A percentile compares a stretch with the other conserved stretches of the same genome.
Conservation (phyloP, 768 basidiomycete species). For the Chalciporus pseudorubinellus region DNA sequence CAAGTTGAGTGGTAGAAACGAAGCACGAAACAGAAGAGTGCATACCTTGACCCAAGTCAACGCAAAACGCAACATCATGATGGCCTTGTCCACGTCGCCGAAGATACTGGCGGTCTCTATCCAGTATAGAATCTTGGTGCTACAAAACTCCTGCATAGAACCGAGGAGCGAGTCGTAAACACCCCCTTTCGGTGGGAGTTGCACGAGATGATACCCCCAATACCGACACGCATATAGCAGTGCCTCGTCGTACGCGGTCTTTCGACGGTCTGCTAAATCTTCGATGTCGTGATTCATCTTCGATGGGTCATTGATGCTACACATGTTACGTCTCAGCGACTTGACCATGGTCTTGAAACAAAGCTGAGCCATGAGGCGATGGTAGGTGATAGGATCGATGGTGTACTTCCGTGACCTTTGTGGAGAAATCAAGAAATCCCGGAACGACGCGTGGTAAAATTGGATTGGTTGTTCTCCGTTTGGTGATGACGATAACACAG, state of each 20-base stretch:
- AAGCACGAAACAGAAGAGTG: neutral
- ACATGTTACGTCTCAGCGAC: conserved; percentile 15
- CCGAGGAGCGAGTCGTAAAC: conserved; percentile 4
- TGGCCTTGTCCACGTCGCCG: conserved; percentile 8
- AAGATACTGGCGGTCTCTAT: conserved; percentile 14
- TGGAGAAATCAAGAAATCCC: conserved; percentile 14
- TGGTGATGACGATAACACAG: conserved; percentile 13
- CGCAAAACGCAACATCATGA: conserved; percentile 8
- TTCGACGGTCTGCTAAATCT: conserved; percentile 10
- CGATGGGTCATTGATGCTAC: conserved; percentile 14
- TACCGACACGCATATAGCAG: conserved; percentile 18
- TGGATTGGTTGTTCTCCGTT: conserved; percentile 15
- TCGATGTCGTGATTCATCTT: conserved; percentile 11
- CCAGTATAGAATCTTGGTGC: conserved; percentile 9
- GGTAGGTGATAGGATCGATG: conserved; percentile 8
- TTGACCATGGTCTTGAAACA: conserved; percentile 15
- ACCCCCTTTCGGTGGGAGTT: conserved; percentile 4
- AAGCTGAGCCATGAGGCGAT: conserved; percentile 17
- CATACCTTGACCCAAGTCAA: conserved; percentile 14
- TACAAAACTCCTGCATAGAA: conserved; percentile 8
- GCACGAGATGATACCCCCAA: conserved; percentile 17
- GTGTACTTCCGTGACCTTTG: conserved; percentile 13
- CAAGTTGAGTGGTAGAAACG: neutral
- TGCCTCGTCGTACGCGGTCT: conserved; percentile 8
- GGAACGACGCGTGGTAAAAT: conserved; percentile 22